phyloP scores from a whole-genome alignment of 768 basidiomycete species.

The Termitomyces sp. region DNA sequence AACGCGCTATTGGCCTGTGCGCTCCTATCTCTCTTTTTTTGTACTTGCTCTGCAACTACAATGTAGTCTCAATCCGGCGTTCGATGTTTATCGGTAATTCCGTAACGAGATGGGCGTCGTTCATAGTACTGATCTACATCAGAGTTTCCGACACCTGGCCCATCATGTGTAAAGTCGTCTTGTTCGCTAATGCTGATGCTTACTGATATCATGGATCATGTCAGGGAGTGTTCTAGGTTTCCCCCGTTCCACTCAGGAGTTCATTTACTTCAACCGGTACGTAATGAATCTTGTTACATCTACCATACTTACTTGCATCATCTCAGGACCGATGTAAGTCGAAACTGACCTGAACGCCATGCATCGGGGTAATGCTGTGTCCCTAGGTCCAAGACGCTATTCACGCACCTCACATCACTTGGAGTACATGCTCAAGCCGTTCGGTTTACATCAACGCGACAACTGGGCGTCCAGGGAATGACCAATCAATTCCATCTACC shows the following conservation, averaged over 20 bases:
- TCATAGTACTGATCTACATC: neutral
- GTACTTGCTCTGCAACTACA: neutral
- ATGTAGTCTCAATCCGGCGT: slow-evolving; percentile 47
- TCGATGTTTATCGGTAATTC: slow-evolving; percentile 44
- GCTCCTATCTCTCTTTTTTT: slow-evolving; percentile 9
- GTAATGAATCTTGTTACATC: neutral
- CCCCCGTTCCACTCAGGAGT: slow-evolving; percentile 54
- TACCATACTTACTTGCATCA: neutral
- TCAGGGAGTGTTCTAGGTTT: slow-evolving; percentile 61
- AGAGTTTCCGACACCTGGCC: slow-evolving; percentile 50
- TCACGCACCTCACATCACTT: slow-evolving; percentile 59
- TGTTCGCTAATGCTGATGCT: neutral
- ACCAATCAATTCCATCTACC: slow-evolving; percentile 52
- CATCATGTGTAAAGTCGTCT: slow-evolving; percentile 31
- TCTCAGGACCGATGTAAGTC: slow-evolving; percentile 29
- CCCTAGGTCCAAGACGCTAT: slow-evolving; percentile 42
- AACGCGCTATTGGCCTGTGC: slow-evolving; percentile 42
- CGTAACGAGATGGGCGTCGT: neutral
- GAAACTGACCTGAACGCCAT: neutral
- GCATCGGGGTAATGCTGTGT: neutral
- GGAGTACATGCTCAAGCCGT: slow-evolving; percentile 47
- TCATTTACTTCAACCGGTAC: slow-evolving; percentile 49
- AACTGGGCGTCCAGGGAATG: slow-evolving; percentile 31
- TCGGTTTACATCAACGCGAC: slow-evolving; percentile 46
- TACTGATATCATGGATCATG: neutral